These are phyloP conservation scores for Solanum hybrid DNA, from an alignment of 305 asterid genomes.

Conservation along the genomic window DNA sequence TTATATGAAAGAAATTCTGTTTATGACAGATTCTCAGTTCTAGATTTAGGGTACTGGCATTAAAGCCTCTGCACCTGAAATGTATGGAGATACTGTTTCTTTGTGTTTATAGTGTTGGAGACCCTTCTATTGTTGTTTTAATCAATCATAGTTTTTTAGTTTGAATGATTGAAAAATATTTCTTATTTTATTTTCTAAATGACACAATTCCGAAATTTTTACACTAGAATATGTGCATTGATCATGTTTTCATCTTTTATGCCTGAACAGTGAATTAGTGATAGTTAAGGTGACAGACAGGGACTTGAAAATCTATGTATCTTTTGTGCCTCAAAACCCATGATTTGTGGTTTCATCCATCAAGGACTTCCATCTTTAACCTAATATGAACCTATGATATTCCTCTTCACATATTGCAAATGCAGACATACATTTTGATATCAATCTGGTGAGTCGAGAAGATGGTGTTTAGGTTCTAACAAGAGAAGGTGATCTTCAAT, in stretches of 20 bases:
- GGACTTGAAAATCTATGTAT: background rate
- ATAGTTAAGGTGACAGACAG: background rate
- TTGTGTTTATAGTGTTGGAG: background rate
- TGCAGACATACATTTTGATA: background rate
- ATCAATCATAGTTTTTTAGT: background rate
- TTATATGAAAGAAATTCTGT: background rate
- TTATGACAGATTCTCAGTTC: background rate
- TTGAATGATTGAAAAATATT: background rate
- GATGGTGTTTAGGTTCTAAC: background rate
- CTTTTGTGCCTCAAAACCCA: background rate
- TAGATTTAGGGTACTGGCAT: background rate
- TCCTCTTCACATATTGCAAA: background rate
- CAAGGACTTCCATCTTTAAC: background rate
- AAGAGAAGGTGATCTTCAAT: background rate
- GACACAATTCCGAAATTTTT: background rate
- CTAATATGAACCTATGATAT: background rate
- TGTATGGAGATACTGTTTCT: background rate
- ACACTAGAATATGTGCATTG: background rate
- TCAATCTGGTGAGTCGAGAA: background rate
- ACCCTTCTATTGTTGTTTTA: background rate
- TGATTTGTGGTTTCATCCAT: background rate
- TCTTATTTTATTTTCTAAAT: background rate
- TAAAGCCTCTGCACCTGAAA: background rate
- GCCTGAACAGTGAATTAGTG: background rate
- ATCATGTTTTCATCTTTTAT: background rate